A percentile compares a stretch with the other conserved stretches of the same genome.
phyloP scores from a whole-genome alignment of 225 moss, liverwort and hornwort genomes.

The Bryoerythrophyllum caledonicum region DNA sequence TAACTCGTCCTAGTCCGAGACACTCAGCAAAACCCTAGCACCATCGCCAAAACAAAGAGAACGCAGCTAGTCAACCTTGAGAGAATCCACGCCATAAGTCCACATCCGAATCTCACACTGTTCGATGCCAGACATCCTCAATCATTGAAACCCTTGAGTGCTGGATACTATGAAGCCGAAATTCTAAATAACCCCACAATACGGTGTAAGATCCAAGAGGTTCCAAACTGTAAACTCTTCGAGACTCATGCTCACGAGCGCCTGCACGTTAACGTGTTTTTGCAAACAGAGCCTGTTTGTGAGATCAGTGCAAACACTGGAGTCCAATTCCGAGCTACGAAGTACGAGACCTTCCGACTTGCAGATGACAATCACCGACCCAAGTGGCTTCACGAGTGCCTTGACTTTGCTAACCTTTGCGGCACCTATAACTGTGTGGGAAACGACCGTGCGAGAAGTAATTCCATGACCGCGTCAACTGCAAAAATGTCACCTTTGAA shows the following conservation, averaged over 20 bases:
- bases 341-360: not conserved
- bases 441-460: not conserved
- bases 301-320: not conserved
- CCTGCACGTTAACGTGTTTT: not conserved
- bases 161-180: too few species aligned
- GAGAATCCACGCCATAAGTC: too few species aligned
- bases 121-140: not conserved
- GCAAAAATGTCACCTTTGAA: too few species aligned
- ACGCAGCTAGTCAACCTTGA: not conserved
- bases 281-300: not conserved
- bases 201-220: not conserved
- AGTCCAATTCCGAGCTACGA: not conserved
- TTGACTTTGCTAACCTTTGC: too few species aligned
- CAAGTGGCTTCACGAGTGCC: too few species aligned
- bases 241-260: not conserved
- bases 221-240: too few species aligned
- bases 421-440: too few species aligned
- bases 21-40: not conserved
- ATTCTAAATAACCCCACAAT: too few species aligned
- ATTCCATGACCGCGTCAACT: not conserved
- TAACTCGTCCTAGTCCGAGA: not conserved
- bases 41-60: not conserved
- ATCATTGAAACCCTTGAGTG: not conserved
- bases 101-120: not conserved
- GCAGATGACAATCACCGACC: too few species aligned